phyloP scores from a whole-genome alignment of 2,329 filamentous ascomycete species.

The Leptodontidium sp. region DNA sequence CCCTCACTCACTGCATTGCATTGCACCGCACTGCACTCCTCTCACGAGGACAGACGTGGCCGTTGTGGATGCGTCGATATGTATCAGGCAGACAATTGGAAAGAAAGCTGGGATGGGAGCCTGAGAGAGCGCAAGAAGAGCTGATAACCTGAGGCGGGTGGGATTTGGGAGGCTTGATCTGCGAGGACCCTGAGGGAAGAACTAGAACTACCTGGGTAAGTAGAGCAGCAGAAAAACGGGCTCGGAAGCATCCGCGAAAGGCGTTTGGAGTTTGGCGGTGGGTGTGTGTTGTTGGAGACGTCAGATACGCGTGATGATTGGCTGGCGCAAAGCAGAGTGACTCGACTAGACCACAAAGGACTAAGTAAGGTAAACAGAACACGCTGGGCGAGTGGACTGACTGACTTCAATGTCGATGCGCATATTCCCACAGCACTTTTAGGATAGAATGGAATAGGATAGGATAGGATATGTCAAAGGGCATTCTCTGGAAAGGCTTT shows the following conservation, averaged over 20 bases:
- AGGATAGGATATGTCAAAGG: no score
- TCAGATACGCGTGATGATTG: conserved; percentile 4
- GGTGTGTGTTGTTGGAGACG: background rate
- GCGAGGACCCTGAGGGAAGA: background rate
- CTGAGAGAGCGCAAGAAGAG: no score
- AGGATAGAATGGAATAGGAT: no score
- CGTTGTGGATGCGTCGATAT: background rate
- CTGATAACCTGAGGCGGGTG: no score
- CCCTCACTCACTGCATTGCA: background rate
- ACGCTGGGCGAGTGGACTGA: no score
- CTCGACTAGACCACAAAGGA: no score
- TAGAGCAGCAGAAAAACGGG: background rate
- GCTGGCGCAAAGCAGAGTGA: background rate
- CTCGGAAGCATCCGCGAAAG: conserved; percentile 4
- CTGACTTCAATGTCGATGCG: no score
- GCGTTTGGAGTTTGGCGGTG: background rate
- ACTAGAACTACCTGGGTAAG: no score
- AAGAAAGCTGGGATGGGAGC: no score
- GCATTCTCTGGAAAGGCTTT: no score
- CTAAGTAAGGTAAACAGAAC: no score
- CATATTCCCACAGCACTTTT: no score
- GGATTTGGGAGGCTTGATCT: background rate
- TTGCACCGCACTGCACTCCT: background rate
- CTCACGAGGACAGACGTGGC: background rate
- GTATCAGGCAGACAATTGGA: background rate